Evolutionary conservation across 768 basidiomycete species (phyloP).

Genomic region (Panaeolus cyanescens): DNA sequence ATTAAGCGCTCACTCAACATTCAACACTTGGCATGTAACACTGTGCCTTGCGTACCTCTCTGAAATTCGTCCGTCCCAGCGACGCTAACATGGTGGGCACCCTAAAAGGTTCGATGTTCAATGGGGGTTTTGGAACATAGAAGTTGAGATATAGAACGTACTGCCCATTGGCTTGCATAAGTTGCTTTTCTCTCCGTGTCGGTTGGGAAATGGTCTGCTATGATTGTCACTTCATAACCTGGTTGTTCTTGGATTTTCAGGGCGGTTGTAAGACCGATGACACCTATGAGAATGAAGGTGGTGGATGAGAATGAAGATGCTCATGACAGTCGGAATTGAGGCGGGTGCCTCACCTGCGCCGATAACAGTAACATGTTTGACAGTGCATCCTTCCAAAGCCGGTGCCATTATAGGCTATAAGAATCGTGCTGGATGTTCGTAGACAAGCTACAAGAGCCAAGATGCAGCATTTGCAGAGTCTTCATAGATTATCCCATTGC

Average conservation of each 20-base stretch:
- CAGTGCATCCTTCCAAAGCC: neutral
- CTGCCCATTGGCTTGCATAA: slow-evolving; percentile 85
- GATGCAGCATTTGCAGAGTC: neutral
- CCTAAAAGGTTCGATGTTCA: slow-evolving; percentile 43
- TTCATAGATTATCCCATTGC: neutral
- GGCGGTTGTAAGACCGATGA: slow-evolving; percentile 76
- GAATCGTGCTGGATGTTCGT: neutral
- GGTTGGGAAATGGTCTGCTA: slow-evolving; percentile 69
- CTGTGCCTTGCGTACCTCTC: slow-evolving; percentile 40
- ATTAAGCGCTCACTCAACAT: neutral
- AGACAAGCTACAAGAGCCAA: neutral
- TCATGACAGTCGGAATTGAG: neutral
- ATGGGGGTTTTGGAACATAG: neutral
- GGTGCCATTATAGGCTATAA: neutral
- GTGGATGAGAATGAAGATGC: neutral
- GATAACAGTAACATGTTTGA: neutral
- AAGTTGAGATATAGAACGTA: slow-evolving; percentile 32
- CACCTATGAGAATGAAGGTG: slow-evolving; percentile 46
- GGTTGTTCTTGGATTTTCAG: slow-evolving; percentile 64
- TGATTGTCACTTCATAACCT: slow-evolving; percentile 62
- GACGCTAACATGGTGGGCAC: slow-evolving; percentile 75
- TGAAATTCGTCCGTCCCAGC: slow-evolving; percentile 44
- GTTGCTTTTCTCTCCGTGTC: slow-evolving; percentile 61
- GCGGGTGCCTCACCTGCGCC: neutral
- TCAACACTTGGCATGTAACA: neutral